Percentiles rank a stretch among this genome's conserved stretches.
Conservation (phyloP, 805 yeast genomes). For the Metschnikowia sp. region DNA sequence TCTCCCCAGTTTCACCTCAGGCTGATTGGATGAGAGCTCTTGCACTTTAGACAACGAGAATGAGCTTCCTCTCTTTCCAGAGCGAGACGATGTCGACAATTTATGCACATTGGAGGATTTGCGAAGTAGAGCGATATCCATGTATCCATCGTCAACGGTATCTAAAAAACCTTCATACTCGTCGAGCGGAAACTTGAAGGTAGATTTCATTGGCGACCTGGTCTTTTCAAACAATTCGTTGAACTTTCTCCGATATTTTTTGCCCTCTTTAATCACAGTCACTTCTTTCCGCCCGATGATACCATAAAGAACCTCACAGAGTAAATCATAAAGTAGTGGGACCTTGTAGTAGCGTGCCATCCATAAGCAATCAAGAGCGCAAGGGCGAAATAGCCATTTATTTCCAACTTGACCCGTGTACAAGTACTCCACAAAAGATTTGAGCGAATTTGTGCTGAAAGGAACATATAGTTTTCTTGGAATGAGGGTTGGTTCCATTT, state of each 20-base stretch:
- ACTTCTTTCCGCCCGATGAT: slow-evolving; percentile 67
- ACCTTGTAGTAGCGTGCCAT: slow-evolving; percentile 65
- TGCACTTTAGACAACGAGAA: slow-evolving; percentile 7
- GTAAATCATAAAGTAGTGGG: slow-evolving; percentile 66
- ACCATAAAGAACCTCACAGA: slow-evolving; percentile 66
- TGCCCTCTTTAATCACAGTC: slow-evolving; percentile 40
- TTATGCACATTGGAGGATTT: slow-evolving; percentile 37
- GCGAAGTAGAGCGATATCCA: slow-evolving; percentile 53
- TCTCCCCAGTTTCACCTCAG: neutral
- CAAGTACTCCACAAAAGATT: slow-evolving; percentile 67
- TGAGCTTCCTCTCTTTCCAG: slow-evolving; percentile 19
- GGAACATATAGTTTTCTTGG: slow-evolving; percentile 73
- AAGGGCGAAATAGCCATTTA: slow-evolving; percentile 69
- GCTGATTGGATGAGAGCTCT: neutral
- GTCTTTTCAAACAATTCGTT: slow-evolving; percentile 24
- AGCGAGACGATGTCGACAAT: slow-evolving; percentile 19
- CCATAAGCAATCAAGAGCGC: slow-evolving; percentile 59
- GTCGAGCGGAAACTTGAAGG: slow-evolving; percentile 39
- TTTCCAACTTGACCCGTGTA: slow-evolving; percentile 79
- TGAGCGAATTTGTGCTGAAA: slow-evolving; percentile 55
- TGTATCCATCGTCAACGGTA: slow-evolving; percentile 62
- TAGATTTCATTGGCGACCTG: slow-evolving; percentile 20
- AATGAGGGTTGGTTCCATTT: slow-evolving; percentile 57
- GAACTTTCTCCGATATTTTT: slow-evolving; percentile 31
- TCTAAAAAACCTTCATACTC: slow-evolving; percentile 55